phyloP scores from a whole-genome alignment of 805 yeast genomes.

The Jamesozyma hellenica region DNA sequence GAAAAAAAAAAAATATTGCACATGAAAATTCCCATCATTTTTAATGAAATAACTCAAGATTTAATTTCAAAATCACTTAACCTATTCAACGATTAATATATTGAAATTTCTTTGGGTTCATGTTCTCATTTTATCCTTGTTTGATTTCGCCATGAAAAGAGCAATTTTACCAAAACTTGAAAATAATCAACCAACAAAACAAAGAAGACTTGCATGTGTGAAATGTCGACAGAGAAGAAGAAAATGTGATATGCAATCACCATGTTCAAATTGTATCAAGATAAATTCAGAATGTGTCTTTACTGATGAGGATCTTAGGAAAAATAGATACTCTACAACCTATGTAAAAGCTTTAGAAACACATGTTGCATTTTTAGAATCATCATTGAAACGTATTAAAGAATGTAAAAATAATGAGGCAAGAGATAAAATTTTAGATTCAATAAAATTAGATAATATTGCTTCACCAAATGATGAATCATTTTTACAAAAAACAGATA shows the following conservation, averaged over 20 bases:
- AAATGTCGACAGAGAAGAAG: slow-evolving; percentile 25
- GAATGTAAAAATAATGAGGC: slow-evolving; percentile 6
- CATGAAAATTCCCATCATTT: too few species aligned
- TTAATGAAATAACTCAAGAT: too few species aligned
- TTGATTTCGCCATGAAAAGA: neutral
- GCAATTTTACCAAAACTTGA: neutral
- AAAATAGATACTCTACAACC: slow-evolving; percentile 35
- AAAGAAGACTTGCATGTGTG: slow-evolving; percentile 13
- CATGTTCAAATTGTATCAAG: slow-evolving; percentile 38
- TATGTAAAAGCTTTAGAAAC: slow-evolving; percentile 36
- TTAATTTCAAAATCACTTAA: neutral
- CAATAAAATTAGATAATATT: slow-evolving; percentile 5
- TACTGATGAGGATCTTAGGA: slow-evolving; percentile 36
- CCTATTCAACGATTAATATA: neutral
- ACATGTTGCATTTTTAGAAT: slow-evolving; percentile 17
- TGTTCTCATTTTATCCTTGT: too few species aligned
- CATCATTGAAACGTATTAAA: slow-evolving; percentile 7
- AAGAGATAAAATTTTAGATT: slow-evolving; percentile 4
- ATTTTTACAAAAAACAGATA: neutral
- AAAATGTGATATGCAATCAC: slow-evolving; percentile 37
- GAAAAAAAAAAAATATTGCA: too few species aligned
- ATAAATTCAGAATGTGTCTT: slow-evolving; percentile 36
- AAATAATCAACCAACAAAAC: neutral
- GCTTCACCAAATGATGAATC: neutral
- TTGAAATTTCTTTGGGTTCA: too few species aligned